Base-by-base conservation (phyloP, 176 grass and related monocot genomes). In the Eragrostis nindensis region DNA sequence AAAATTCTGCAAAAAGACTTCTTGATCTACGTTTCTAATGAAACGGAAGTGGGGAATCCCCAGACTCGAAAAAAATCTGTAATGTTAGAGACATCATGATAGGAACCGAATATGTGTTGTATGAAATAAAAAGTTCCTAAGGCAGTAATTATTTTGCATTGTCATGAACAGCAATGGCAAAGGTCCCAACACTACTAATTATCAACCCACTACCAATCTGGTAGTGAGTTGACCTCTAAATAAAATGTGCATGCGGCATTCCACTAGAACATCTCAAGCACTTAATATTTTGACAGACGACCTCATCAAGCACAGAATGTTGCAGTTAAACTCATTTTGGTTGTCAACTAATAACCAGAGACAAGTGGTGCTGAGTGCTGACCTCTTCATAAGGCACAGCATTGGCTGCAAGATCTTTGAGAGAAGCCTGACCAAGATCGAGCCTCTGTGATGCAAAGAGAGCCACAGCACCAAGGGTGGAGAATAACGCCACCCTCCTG, bases 361-460 rank as follows among this genome's bases (percentile, higher is more conserved):
- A 3, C 14, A 69, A 67, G 49, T 24, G 40, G 5, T 1, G 49
- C 32, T 26, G 30, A 45, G 5, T 1, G 49, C 32, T 26, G 30
- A 99, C 97, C 93, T 91, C 79, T 81, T 99, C 90, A 78, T 96
- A 99, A 3, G 93, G 59, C 40, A 86, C 83, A 2, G 93, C 75
- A 86, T 86, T 89, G 66, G 90, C 86, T 56, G 90, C 61, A 14
- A 95, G 78, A 87, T 95, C 91, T 88, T 99, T 99, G 53, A 99
- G 84, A 72, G 93, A 95, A 62, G 87, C 48, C 11, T 91, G 81
- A 5, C 86, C 91, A 80, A 95, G 88, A 32, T 99, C 87, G 62
- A 99, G 80, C 77, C 90, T 95, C 64, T 62, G 83, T 15, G 87
- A 93, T 36, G 90, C 81, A 90, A 92, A 99, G 53, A 96, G 82